These are phyloP conservation scores for Auxenochlorella protothecoides DNA, from an alignment of 139 green algal genomes.

Conservation along the genomic window DNA sequence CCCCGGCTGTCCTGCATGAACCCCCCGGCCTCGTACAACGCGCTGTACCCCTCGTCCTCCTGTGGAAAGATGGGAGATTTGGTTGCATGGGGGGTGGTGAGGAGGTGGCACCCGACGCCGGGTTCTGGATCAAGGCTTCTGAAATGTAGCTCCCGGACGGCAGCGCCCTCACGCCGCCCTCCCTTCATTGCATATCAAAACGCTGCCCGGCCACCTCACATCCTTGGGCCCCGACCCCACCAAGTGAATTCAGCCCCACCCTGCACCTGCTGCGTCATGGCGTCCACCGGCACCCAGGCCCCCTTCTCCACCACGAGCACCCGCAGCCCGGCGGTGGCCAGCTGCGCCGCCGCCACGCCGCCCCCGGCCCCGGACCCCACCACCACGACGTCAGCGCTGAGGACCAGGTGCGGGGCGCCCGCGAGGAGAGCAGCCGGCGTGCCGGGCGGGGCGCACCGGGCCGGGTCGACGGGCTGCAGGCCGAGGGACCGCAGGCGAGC, in stretches of 20 bases:
- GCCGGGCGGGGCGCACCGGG: too few species aligned
- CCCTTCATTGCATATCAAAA: too few species aligned
- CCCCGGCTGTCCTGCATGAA: constrained; percentile 33
- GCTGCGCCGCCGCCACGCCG: constrained; percentile 31
- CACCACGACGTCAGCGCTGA: constrained; percentile 47
- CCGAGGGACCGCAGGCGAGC: too few species aligned
- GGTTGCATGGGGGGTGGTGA: neutral
- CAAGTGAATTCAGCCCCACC: constrained; percentile 21
- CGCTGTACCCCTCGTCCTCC: constrained; percentile 21
- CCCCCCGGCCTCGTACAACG: constrained; percentile 46
- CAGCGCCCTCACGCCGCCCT: too few species aligned
- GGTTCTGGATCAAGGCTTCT: too few species aligned
- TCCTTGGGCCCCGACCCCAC: constrained; percentile 17
- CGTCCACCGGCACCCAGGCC: constrained; percentile 17
- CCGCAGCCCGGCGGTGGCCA: constrained; percentile 31
- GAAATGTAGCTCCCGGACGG: too few species aligned
- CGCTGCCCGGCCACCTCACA: too few species aligned
- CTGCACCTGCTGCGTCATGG: constrained; percentile 18
- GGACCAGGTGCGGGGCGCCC: constrained; percentile 3
- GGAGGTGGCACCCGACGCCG: neutral
- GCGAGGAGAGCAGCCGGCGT: too few species aligned
- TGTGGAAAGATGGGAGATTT: neutral
- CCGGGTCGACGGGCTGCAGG: too few species aligned
- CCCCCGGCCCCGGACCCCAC: constrained; percentile 51
- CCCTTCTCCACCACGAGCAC: constrained; percentile 64